These are phyloP conservation scores for Helminthosporium solani DNA, from an alignment of 2,329 filamentous ascomycete species.

Conservation along the genomic window DNA sequence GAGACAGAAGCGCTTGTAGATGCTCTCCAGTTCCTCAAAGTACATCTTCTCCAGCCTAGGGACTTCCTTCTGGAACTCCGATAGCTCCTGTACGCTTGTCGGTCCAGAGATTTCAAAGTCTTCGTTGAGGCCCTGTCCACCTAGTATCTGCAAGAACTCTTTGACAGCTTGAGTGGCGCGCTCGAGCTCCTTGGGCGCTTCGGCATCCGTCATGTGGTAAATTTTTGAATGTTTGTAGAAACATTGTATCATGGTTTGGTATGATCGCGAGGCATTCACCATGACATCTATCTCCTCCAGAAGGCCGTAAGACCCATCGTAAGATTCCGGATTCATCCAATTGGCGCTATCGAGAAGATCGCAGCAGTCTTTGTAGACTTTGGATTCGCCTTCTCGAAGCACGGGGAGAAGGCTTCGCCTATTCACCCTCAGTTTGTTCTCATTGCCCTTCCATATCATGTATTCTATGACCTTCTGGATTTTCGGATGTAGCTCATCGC, in stretches of 20 bases:
- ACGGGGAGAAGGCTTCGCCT: neutral
- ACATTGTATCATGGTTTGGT: neutral
- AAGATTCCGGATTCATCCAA: neutral
- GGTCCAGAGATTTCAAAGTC: neutral
- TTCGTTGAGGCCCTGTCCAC: neutral
- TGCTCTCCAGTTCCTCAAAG: neutral
- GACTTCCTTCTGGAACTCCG: neutral
- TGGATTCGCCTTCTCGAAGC: neutral
- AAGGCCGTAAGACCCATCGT: neutral
- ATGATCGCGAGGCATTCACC: neutral
- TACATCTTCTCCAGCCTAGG: neutral
- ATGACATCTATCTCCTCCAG: neutral
- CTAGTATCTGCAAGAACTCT: neutral
- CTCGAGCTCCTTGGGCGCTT: neutral
- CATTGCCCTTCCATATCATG: neutral
- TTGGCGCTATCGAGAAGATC: neutral
- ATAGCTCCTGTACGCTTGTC: neutral
- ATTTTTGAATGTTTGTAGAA: neutral
- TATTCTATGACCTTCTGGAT: neutral
- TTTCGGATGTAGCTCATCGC: neutral
- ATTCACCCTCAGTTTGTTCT: neutral
- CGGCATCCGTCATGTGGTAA: neutral
- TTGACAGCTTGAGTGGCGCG: neutral
- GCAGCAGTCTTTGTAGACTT: neutral
- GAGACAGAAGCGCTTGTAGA: neutral